phyloP scores from a whole-genome alignment of 805 yeast species.

The Osmozyma mogii region DNA sequence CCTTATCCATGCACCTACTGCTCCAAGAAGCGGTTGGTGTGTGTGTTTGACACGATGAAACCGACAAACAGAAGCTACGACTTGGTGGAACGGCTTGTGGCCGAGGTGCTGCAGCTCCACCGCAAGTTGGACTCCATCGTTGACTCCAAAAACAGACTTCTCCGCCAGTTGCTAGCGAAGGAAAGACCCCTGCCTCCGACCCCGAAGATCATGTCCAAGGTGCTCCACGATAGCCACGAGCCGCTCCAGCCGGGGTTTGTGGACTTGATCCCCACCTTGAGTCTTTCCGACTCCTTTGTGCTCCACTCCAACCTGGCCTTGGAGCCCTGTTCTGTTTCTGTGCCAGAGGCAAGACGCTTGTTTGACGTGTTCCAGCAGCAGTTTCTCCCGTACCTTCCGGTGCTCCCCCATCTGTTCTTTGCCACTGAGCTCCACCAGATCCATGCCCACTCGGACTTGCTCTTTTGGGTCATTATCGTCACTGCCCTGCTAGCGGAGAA shows the following conservation, averaged over 20 bases:
- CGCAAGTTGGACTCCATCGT: slow-evolving; percentile 8
- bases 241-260: no score
- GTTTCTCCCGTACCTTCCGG: slow-evolving; percentile 9
- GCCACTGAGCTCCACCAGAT: slow-evolving; percentile 8
- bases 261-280: slow-evolving; percentile 12
- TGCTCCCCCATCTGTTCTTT: slow-evolving; percentile 10
- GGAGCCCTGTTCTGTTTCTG: slow-evolving; percentile 7
- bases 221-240: slow-evolving; percentile 2
- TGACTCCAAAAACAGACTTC: slow-evolving; percentile 6
- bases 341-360: slow-evolving; percentile 7
- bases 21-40: slow-evolving; percentile 23
- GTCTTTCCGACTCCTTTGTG: slow-evolving; percentile 8
- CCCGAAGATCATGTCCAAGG: slow-evolving; percentile 5
- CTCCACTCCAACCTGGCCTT: slow-evolving; percentile 9
- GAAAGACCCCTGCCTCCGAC: no score
- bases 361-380: slow-evolving; percentile 5
- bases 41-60: not conserved
- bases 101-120: slow-evolving; percentile 11
- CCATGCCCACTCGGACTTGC: slow-evolving; percentile 23
- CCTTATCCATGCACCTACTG: slow-evolving; percentile 57
- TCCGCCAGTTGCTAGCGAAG: slow-evolving; percentile 4
- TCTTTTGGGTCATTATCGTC: slow-evolving; percentile 35
- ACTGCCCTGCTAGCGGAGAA: slow-evolving; percentile 24
- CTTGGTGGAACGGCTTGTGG: slow-evolving; percentile 6
- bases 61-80: slow-evolving; percentile 11